Evolutionary conservation across 345 rosid genomes (phyloP).

Genomic region (Hibiscus syriacus): DNA sequence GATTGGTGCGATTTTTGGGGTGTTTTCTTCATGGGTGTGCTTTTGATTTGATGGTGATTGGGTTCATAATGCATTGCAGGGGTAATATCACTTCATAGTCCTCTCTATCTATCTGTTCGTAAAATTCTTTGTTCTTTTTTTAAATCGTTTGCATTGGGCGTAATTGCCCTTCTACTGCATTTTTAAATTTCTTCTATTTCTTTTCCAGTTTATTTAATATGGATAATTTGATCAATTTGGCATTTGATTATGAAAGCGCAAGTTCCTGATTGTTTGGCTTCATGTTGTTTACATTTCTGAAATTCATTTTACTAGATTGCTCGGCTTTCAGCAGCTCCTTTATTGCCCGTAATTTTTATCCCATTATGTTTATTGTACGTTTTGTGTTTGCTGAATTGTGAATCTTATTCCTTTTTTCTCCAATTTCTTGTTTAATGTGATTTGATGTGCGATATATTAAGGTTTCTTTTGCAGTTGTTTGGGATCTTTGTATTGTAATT

Average conservation of each 20-base stretch:
- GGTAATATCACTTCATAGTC: not conserved
- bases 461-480: not conserved
- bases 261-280: not conserved
- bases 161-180: not conserved
- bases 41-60: not conserved
- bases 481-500: not conserved
- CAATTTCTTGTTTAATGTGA: not conserved
- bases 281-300: not conserved
- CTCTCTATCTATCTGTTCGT: not conserved
- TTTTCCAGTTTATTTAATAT: not conserved
- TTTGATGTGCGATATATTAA: not conserved
- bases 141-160: not conserved
- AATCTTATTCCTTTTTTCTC: not conserved
- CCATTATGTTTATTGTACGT: no score
- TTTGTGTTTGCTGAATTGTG: not conserved
- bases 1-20: slow-evolving; percentile 10
- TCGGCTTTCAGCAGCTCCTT: not conserved
- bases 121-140: not conserved
- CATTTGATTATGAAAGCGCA: not conserved
- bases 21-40: not conserved
- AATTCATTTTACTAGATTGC: not conserved
- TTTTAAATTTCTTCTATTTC: not conserved
- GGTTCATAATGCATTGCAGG: not conserved
- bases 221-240: not conserved
- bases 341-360: not conserved